A percentile compares a stretch with the other conserved stretches of the same genome.
Conservation (phyloP, 2,329 filamentous ascomycete genomes). For the Knufia petricola region DNA sequence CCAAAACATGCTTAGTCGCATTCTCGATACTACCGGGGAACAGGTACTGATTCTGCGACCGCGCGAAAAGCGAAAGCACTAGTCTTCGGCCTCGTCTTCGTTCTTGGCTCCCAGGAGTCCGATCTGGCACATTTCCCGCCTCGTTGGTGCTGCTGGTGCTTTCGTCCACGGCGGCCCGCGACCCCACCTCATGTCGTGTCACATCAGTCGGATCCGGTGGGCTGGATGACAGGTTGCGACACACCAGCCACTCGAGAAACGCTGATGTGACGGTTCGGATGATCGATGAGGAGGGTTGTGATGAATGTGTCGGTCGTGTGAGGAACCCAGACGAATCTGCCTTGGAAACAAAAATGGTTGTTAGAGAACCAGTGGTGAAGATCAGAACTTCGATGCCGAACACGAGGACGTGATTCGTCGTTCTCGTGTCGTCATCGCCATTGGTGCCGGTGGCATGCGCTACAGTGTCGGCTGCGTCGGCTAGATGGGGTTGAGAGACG, state of each 20-base stretch:
- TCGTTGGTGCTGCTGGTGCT: background rate
- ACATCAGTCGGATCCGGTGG: background rate
- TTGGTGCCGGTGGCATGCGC: background rate
- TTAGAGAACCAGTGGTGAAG: constrained; percentile 70
- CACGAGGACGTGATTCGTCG: constrained; percentile 51
- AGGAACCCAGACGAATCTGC: constrained; percentile 92
- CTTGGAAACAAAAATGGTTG: constrained; percentile 89
- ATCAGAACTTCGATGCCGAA: constrained; percentile 81
- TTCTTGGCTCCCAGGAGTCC: background rate
- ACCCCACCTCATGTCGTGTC: background rate
- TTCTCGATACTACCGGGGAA: constrained; percentile 90
- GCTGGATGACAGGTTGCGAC: constrained; percentile 23
- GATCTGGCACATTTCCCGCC: background rate
- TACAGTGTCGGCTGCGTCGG: background rate
- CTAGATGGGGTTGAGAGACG: constrained; percentile 34
- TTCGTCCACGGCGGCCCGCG: background rate
- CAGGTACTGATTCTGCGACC: constrained; percentile 85
- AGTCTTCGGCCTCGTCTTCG: constrained; percentile 37
- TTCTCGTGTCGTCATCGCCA: background rate
- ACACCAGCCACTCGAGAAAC: constrained; percentile 68
- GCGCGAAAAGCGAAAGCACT: constrained; percentile 81
- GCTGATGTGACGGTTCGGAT: constrained; percentile 58
- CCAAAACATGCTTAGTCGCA: constrained; percentile 74
- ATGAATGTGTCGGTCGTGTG: constrained; percentile 53
- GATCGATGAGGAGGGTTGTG: constrained; percentile 53